Evolutionary conservation across 106 monocot species (phyloP).

Genomic region (Iris macrosiphon): DNA sequence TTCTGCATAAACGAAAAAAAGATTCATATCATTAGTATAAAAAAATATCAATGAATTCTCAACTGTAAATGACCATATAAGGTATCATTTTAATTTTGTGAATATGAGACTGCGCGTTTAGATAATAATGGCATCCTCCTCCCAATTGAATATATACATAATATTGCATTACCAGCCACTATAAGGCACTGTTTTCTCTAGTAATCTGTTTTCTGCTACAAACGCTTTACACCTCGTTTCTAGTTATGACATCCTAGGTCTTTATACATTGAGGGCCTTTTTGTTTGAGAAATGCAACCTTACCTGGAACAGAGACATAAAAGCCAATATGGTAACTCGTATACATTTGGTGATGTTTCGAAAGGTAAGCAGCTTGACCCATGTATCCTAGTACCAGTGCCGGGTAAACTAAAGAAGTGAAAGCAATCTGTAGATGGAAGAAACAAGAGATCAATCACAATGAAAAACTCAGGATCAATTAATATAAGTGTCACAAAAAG

Average conservation of each 20-base stretch:
- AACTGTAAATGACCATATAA: too few relatives aligned
- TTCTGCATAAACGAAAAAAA: constrained; percentile 24
- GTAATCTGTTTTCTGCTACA: too few relatives aligned
- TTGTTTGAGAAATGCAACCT: background rate
- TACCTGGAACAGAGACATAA: constrained; percentile 63
- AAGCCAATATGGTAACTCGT: constrained; percentile 41
- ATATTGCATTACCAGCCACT: too few relatives aligned
- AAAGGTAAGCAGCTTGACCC: constrained; percentile 75
- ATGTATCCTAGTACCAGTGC: constrained; percentile 65
- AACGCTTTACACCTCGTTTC: too few relatives aligned
- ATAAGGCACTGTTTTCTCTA: too few relatives aligned
- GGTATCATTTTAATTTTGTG: too few relatives aligned
- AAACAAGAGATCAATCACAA: background rate
- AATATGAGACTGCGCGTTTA: background rate
- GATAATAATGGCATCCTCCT: background rate
- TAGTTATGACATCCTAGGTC: too few relatives aligned
- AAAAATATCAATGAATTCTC: background rate
- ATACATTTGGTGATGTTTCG: constrained; percentile 30
- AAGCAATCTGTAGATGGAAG: constrained; percentile 34
- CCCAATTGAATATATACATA: too few relatives aligned
- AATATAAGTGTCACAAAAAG: background rate
- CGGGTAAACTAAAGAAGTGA: constrained; percentile 48
- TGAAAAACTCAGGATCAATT: background rate
- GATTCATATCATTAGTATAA: background rate
- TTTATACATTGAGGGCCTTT: too few relatives aligned